Base-by-base conservation (phyloP, 352 stramenopile species). In the Blastocystis hominis region DNA sequence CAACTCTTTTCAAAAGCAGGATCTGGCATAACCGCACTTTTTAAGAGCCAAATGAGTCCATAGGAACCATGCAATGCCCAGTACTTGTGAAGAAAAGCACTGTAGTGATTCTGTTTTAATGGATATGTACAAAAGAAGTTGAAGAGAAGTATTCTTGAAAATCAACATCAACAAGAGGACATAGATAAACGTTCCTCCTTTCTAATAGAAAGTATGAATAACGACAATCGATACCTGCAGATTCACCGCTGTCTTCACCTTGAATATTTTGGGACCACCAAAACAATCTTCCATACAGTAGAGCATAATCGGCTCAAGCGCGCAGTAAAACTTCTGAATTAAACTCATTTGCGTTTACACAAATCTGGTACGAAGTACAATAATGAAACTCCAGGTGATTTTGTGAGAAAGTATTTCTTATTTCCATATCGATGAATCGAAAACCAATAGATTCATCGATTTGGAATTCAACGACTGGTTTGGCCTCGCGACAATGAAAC, bases 11-110 rank as follows among this genome's bases (percentile, higher is more conserved):
- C 54, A 70, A 84, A 84, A 24, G 54, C 72, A 6, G 54, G 30
- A 66, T 84, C 72, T 17, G 72, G 72, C 54, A 84, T 70, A 5
- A 84, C 72, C 20, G 44, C 47, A 75, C 59, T 70, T 47, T 84
- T 84, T 36, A 84, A 20, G 20, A 84, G 1, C 72, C 72, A 84
- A 47, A 84, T 84, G 24, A 84, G 40, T 38, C 72, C 72, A 30
- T 84, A 84, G 15, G 72, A 70, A n/a, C 72, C 72, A n/a, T 84
- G 72, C 6, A 84, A 40, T n/a, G 47, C 72, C 59, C 54, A 84
- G 17, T 84, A 2, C 3, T 3, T n/a, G 66, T 54, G 17, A 34
- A 76, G 17, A 5, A 1, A 76, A 76, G 6, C 10, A 7, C 15
- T 17, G 9, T 15, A n/a, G 15, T 56, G 0, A 36, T 7, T 3